phyloP scores from a whole-genome alignment of 768 basidiomycete species.

The Cystofilobasidium ferigula region DNA sequence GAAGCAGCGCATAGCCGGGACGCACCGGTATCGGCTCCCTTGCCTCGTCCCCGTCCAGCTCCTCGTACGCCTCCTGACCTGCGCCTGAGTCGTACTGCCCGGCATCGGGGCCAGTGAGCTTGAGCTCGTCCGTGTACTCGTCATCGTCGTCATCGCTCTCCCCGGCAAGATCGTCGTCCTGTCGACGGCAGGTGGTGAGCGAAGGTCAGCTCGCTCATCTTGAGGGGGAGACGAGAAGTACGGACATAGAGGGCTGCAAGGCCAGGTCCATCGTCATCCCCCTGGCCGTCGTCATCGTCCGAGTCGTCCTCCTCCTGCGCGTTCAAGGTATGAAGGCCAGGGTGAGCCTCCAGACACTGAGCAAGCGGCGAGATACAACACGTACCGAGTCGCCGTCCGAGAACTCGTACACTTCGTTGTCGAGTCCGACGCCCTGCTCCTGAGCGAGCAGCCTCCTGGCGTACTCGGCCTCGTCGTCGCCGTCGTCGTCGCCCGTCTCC shows the following conservation, averaged over 20 bases:
- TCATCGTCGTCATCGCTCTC: not conserved
- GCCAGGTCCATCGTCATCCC: not conserved
- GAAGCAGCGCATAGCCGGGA: not conserved
- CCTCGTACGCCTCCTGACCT: not conserved
- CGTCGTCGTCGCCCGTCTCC: not conserved
- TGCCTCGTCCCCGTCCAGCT: not conserved
- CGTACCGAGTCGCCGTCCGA: not conserved
- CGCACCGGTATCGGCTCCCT: not conserved
- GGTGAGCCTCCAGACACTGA: not conserved
- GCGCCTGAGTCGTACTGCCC: not conserved
- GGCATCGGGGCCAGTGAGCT: not conserved
- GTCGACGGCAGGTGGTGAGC: not conserved
- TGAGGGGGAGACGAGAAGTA: not conserved
- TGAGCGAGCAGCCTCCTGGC: not conserved
- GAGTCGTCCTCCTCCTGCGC: too few relatives aligned
- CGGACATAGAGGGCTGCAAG: not conserved
- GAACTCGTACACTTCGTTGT: not conserved
- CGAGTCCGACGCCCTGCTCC: not conserved
- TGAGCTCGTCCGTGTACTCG: conserved; percentile 1
- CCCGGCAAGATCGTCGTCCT: not conserved
- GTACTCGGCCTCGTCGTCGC: not conserved
- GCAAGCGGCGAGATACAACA: not conserved
- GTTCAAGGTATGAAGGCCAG: not conserved
- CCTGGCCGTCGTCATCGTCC: not conserved
- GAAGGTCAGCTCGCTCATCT: not conserved